Evolutionary conservation across 306 rosid species (phyloP).

Genomic region (Glycine tomentella): DNA sequence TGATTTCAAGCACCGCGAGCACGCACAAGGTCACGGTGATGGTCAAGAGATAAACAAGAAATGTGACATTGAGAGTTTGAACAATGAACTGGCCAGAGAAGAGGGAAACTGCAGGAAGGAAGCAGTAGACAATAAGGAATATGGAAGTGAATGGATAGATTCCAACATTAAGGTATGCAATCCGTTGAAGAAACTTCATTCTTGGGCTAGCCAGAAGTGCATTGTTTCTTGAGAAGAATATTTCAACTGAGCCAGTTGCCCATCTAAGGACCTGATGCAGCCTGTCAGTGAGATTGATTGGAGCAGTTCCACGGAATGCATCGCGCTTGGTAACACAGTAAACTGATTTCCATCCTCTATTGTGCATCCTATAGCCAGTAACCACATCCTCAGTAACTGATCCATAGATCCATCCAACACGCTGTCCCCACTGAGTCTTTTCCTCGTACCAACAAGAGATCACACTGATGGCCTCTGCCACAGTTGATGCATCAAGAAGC

Average conservation of each 20-base stretch:
- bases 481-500: constrained; percentile 91
- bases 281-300: constrained; percentile 93
- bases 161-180: constrained; percentile 97
- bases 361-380: constrained; percentile 97
- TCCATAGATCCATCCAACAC: constrained; percentile 98
- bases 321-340: constrained; percentile 96
- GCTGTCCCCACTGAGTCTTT: constrained; percentile 95
- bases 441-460: constrained; percentile 99
- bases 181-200: constrained; percentile 85
- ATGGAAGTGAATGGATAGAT: constrained; percentile 94
- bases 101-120: constrained; percentile 96
- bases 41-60: constrained; percentile 76
- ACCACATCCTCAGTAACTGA: constrained; percentile 99
- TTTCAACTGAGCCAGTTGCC: constrained; percentile 99
- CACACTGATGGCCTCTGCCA: constrained; percentile 95
- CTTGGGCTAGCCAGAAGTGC: constrained; percentile 84
- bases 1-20: constrained; percentile 92
- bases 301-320: constrained; percentile 97
- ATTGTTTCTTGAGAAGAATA: constrained; percentile 95
- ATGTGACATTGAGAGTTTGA: constrained; percentile 82
- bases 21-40: constrained; percentile 77
- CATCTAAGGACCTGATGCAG: constrained; percentile 95
- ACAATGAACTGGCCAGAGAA: constrained; percentile 98
- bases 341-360: constrained; percentile 95
- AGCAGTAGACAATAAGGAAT: constrained; percentile 95